Base-by-base conservation (phyloP, 768 basidiomycete species). In the Tylopilus cervinicoccineus region DNA sequence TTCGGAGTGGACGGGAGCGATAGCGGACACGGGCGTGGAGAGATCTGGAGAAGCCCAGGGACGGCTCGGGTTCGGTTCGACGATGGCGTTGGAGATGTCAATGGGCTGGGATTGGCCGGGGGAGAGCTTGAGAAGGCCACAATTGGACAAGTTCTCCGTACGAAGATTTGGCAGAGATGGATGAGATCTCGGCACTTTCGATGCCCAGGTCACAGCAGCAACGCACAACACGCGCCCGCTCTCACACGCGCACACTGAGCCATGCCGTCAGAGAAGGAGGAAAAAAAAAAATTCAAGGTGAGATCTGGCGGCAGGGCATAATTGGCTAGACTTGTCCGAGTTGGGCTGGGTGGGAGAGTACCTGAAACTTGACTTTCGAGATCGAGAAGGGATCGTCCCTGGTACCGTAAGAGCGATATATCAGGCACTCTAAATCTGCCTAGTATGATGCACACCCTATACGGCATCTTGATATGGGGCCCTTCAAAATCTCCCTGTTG, bases 361-460 rank as follows among this genome's bases (percentile, higher is more conserved):
- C 65, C 67, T 66, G 65, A 61, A 60, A 61, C 62, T 55, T 65
- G 62, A 54, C 58, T 63, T 62, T 67, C 57, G 53, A 64, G 65
- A 65, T 69, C 65, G 63, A 67, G 65, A 63, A 52, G 53, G 58
- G 67, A 67, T 67, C 65, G 67, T 61, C 65, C 67, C 67, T 67
- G 58, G 57, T 67, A 60, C 47, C 65, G 65, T 67, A 67, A 67
- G 26, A 17, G 32, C 38, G 51, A 67, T 66, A 68, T 61, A 67
- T 61, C 63, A 67, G 63, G 62, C 39, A 59, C 51, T 51, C 47
- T 54, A 62, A 63, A 67, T 67, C 61, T 62, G 61, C 36, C 19
- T 20, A 36, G 50, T 65, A 65, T 66, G 65, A 67, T 59, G 55
- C 62, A 54, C 43, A 54, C 43, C 56, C 50, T 52, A 55, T 67